Evolutionary conservation across 1,284 basidiomycete species (phyloP).

Genomic region (Ustilago trichophora): DNA sequence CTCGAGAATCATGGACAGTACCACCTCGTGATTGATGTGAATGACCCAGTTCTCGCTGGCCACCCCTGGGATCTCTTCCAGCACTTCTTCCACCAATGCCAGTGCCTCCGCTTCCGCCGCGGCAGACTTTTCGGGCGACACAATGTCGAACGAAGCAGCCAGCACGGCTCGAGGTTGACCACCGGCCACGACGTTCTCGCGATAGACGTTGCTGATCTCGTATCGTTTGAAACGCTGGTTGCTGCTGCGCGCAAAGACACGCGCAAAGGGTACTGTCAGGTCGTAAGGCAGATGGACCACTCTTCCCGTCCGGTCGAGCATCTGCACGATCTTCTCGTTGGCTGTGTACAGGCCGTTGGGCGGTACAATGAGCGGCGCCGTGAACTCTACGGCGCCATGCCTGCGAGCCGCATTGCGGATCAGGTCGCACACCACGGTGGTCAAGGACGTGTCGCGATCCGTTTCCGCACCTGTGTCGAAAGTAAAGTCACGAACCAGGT

Average conservation of each 20-base stretch:
- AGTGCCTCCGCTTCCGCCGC: constrained; percentile 65
- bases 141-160: constrained; percentile 66
- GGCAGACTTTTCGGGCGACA: constrained; percentile 62
- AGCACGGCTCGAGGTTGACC: constrained; percentile 65
- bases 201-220: constrained; percentile 72
- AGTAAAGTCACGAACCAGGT: constrained; percentile 76
- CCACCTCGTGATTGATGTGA: constrained; percentile 60
- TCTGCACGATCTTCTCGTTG: constrained; percentile 79
- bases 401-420: constrained; percentile 81
- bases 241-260: constrained; percentile 79
- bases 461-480: constrained; percentile 81
- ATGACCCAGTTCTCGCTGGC: constrained; percentile 59
- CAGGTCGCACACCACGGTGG: constrained; percentile 80
- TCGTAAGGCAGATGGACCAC: constrained; percentile 65
- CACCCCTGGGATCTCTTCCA: constrained; percentile 61
- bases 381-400: constrained; percentile 87
- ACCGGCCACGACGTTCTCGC: constrained; percentile 65
- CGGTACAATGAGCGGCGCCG: constrained; percentile 84
- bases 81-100: constrained; percentile 59
- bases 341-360: constrained; percentile 77
- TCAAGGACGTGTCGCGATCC: constrained; percentile 76
- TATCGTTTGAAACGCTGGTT: constrained; percentile 87
- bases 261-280: constrained; percentile 79
- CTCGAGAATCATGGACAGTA: constrained; percentile 56
- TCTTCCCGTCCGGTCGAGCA: constrained; percentile 75